phyloP scores from a whole-genome alignment of 306 rosid species.

The Nissolia schottii region DNA sequence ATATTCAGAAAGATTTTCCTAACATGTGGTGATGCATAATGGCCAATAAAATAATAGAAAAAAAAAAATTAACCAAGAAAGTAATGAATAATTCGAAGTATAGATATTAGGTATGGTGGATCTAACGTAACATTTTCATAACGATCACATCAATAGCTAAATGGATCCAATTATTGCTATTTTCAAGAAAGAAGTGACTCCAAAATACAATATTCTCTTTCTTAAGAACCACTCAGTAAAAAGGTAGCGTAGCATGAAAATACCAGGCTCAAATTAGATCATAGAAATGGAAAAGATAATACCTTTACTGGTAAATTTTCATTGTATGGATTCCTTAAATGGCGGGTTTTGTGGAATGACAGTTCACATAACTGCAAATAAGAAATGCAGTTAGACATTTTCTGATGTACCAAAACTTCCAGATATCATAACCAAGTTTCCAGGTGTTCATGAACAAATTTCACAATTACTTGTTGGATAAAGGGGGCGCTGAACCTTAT shows the following conservation, averaged over 20 bases:
- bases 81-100: not conserved
- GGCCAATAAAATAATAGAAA: not conserved
- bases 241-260: not conserved
- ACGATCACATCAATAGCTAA: constrained; percentile 15
- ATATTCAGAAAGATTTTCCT: not conserved
- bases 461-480: not conserved
- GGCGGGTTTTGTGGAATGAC: constrained; percentile 97
- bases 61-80: not conserved
- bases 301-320: constrained; percentile 99
- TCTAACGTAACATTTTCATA: not conserved
- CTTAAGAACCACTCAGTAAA: not conserved
- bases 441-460: not conserved
- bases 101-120: not conserved
- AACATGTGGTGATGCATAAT: not conserved
- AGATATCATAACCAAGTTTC: constrained; percentile 2
- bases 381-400: constrained; percentile 36
- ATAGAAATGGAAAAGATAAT: constrained; percentile 26
- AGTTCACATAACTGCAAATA: constrained; percentile 89
- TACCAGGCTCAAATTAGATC: constrained; percentile 3
- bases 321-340: constrained; percentile 93
- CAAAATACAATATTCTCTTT: not conserved
- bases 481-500: not conserved
- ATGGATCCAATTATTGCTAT: not conserved
- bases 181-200: not conserved
- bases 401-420: not conserved